These are phyloP conservation scores for Chionographis japonica DNA, from an alignment of 106 monocot species.

Conservation along the genomic window DNA sequence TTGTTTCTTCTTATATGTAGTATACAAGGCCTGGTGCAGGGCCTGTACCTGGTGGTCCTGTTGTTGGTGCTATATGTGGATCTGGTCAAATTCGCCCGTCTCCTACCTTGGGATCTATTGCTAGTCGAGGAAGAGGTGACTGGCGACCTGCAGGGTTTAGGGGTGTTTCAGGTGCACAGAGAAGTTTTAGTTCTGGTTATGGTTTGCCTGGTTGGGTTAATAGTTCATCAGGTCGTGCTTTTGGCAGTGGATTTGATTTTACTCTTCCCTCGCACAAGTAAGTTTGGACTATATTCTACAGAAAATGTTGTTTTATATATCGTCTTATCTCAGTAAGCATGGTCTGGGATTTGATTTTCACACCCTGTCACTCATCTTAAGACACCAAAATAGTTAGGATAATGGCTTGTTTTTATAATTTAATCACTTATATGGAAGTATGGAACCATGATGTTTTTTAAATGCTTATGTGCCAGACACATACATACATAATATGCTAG, in stretches of 20 bases:
- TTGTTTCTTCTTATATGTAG: conserved; percentile 15
- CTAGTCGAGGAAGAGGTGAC: conserved; percentile 32
- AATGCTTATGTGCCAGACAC: too few species aligned
- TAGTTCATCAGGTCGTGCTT: conserved; percentile 14
- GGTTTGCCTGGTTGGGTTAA: conserved; percentile 25
- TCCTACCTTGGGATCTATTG: conserved; percentile 10
- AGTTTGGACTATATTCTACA: neutral
- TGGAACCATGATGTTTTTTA: too few species aligned
- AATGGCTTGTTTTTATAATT: too few species aligned
- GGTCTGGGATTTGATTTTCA: too few species aligned
- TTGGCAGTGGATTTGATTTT: conserved; percentile 42
- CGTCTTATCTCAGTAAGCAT: too few species aligned
- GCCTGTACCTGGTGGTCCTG: conserved; percentile 15
- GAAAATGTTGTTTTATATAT: too few species aligned
- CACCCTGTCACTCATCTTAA: too few species aligned
- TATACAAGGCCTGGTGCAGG: conserved; percentile 47
- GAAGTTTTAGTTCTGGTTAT: conserved; percentile 27
- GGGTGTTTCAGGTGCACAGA: conserved; percentile 4
- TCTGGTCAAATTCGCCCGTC: conserved; percentile 37
- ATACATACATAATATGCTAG: too few species aligned
- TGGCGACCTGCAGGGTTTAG: conserved; percentile 10
- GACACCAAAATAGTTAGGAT: too few species aligned
- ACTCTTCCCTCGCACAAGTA: conserved; percentile 57
- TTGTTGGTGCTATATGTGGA: conserved; percentile 8
- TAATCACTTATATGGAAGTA: too few species aligned